Base-by-base conservation (phyloP, 2,329 filamentous ascomycete species). In the Calonectria fujianensis region DNA sequence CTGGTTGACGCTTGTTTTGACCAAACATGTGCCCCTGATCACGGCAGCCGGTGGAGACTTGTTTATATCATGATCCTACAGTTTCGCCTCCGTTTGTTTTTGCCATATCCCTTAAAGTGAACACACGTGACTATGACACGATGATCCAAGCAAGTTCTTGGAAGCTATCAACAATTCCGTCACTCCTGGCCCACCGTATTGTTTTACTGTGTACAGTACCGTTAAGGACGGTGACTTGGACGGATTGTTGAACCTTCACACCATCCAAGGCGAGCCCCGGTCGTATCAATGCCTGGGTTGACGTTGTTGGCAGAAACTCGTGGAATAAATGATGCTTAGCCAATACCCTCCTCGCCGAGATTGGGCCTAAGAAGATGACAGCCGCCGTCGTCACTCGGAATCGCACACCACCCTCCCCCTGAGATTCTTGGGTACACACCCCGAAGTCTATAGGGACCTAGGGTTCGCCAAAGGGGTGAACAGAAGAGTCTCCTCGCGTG, bases 91-190 rank as follows among this genome's bases (percentile, higher is more conserved):
- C 20, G 24, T 24, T 67, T 2, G 24, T 27, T 51, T n/a, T 72
- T 57, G 16, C 2, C 27, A 24, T 65, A 69, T 74, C 72, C 79
- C 69, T 69, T 52, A 57, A 16, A 41, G 50, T 39, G 57, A 66
- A 72, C 63, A 78, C 76, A 80, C 76, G 79, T 80, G 77, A 80
- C 79, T 72, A 78, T 76, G 75, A 75, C 74, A 79, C 66, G 69
- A 68, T 24, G 57, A 69, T 70, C 71, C 54, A 72, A 72, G 51
- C 72, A n/a, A 68, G 70, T 65, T 72, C 45, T 54, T 71, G 78
- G 74, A 78, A 74, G 72, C 70, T 61, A 48, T 61, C 29, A 27
- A 69, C 75, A 57, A 74, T 79, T 77, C 78, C 45, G 70, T 69
- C 61, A 65, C 67, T 37, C 37, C 27, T 69, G 39, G 64, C 41